These are phyloP conservation scores for Colletotrichum liriopes DNA, from an alignment of 2,329 filamentous ascomycete species.

Conservation along the genomic window DNA sequence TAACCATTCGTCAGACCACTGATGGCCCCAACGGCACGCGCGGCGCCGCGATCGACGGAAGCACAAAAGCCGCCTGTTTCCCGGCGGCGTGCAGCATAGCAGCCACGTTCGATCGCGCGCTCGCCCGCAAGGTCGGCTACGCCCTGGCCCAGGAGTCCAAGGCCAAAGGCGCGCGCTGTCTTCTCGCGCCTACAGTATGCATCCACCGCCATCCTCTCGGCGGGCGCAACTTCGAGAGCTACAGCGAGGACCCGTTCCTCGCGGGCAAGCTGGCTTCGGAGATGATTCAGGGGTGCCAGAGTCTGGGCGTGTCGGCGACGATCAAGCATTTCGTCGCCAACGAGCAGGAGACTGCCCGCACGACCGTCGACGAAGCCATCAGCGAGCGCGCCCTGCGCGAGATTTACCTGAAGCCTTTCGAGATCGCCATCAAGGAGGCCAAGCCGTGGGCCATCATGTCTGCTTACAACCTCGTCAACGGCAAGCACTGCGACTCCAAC, in stretches of 20 bases:
- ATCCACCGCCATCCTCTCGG: constrained; percentile 76
- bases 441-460: constrained; percentile 51
- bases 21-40: constrained; percentile 43
- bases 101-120: constrained; percentile 78
- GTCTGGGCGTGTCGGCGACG: constrained; percentile 76
- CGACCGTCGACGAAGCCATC: constrained; percentile 46
- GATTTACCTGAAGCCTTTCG: constrained; percentile 51
- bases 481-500: constrained; percentile 65
- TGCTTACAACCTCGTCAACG: constrained; percentile 57
- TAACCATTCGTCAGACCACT: constrained; percentile 12
- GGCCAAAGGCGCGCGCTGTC: constrained; percentile 79
- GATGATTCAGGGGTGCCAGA: constrained; percentile 80
- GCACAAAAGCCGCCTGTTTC: constrained; percentile 59
- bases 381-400: constrained; percentile 51
- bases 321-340: constrained; percentile 62
- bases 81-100: constrained; percentile 80
- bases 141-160: constrained; percentile 82
- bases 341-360: constrained; percentile 59
- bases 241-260: constrained; percentile 77
- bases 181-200: constrained; percentile 71
- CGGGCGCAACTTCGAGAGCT: constrained; percentile 74
- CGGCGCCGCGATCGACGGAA: constrained; percentile 40
- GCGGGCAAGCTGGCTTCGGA: constrained; percentile 76
- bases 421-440: constrained; percentile 49
- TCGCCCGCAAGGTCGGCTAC: constrained; percentile 77